phyloP scores from a whole-genome alignment of 805 yeast genomes.

The Zygosaccharomyces lentus region DNA sequence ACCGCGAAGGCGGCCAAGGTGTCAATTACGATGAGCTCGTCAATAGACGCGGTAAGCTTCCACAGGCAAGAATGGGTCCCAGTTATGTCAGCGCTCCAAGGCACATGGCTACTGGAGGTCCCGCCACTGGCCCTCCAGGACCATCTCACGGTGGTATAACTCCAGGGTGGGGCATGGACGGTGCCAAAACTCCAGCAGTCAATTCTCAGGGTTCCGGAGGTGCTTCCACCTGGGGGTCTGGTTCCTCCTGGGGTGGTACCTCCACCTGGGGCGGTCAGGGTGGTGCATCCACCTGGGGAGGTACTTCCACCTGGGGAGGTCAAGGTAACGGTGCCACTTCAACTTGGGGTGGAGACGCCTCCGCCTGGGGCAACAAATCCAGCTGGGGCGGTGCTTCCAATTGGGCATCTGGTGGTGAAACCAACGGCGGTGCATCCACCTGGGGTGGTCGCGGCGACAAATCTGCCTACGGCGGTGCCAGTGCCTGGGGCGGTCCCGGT shows the following conservation, averaged over 20 bases:
- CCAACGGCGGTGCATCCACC: constrained; percentile 43
- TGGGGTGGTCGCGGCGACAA: constrained; percentile 42
- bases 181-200: constrained; percentile 44
- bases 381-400: constrained; percentile 50
- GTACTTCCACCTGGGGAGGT: constrained; percentile 43
- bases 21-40: constrained; percentile 77
- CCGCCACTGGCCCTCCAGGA: constrained; percentile 34
- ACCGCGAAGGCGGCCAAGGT: constrained; percentile 58
- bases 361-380: constrained; percentile 36
- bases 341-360: constrained; percentile 38
- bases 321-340: constrained; percentile 37
- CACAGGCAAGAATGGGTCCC: constrained; percentile 36
- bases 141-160: constrained; percentile 43
- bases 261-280: constrained; percentile 38
- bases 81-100: constrained; percentile 35
- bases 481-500: constrained; percentile 39
- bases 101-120: constrained; percentile 32
- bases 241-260: constrained; percentile 42
- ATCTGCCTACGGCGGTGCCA: constrained; percentile 40
- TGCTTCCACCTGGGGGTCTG: constrained; percentile 36
- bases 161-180: constrained; percentile 55
- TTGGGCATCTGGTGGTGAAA: constrained; percentile 37
- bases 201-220: constrained; percentile 33
- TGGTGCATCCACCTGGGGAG: constrained; percentile 32
- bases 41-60: constrained; percentile 44